Evolutionary conservation across 768 basidiomycete genomes (phyloP).

Genomic region (Lyophyllum atratum): DNA sequence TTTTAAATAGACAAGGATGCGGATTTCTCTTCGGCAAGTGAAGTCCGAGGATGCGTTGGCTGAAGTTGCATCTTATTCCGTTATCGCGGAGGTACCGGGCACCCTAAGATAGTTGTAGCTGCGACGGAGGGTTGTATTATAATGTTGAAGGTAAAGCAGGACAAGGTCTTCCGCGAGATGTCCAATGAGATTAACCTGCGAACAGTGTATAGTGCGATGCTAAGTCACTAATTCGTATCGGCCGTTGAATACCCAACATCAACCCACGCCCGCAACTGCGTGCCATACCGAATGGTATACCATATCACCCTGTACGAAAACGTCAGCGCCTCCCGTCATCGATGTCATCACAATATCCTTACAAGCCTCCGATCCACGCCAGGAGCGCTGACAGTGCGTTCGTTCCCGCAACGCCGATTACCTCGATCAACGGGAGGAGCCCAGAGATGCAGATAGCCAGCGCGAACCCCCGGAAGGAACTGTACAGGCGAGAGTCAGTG

Average conservation of each 20-base stretch:
- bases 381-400: conserved; percentile 47
- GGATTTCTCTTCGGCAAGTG: too few species aligned
- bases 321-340: not conserved
- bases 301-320: conserved; percentile 44
- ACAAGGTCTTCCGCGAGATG: too few species aligned
- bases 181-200: too few species aligned
- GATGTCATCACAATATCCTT: conserved; percentile 24
- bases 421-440: conserved; percentile 56
- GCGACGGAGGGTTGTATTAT: too few species aligned
- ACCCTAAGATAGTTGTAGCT: too few species aligned
- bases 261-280: conserved; percentile 54
- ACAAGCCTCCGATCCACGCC: conserved; percentile 56
- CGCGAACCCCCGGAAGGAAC: conserved; percentile 49
- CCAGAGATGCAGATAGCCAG: conserved; percentile 43
- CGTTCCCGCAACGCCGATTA: conserved; percentile 51
- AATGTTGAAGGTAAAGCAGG: too few species aligned
- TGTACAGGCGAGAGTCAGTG: conserved; percentile 19
- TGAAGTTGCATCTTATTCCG: too few species aligned
- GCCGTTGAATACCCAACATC: conserved; percentile 57
- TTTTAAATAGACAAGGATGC: too few species aligned
- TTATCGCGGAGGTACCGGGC: too few species aligned
- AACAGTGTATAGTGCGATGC: too few species aligned
- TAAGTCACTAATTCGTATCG: conserved; percentile 30
- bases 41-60: too few species aligned
- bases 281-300: conserved; percentile 57